Percentiles rank a stretch among this genome's conserved stretches.
phyloP scores from a whole-genome alignment of 108 stramenopile species.

The Nitzschia palea region DNA sequence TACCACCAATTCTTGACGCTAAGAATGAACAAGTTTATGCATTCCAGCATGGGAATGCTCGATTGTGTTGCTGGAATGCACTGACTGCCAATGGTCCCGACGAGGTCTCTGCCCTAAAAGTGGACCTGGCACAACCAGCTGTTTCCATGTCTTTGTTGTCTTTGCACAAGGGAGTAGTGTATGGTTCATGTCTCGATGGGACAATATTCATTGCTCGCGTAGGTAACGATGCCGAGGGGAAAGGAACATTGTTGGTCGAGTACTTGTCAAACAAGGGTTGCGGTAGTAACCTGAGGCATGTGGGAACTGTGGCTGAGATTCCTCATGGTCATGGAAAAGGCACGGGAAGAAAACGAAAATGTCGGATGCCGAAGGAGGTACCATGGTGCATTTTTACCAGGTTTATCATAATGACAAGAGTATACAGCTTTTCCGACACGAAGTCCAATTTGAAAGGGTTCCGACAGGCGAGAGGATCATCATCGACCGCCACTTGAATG shows the following conservation, averaged over 20 bases:
- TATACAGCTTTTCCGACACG: slow-evolving; percentile 15
- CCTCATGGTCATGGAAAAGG: not conserved
- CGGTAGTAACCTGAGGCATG: not conserved
- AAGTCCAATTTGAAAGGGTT: slow-evolving; percentile 4
- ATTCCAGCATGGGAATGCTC: slow-evolving; percentile 34
- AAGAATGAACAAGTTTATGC: slow-evolving; percentile 41
- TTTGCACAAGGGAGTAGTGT: slow-evolving; percentile 29
- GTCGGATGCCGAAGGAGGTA: slow-evolving; percentile 31
- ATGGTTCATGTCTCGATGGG: slow-evolving; percentile 34
- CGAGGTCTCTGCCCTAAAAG: slow-evolving; percentile 12
- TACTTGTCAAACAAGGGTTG: slow-evolving; percentile 19
- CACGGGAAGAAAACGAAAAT: slow-evolving; percentile 25
- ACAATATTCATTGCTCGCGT: slow-evolving; percentile 26
- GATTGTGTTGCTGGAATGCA: slow-evolving; percentile 29
- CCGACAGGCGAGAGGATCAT: not conserved
- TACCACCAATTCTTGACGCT: slow-evolving; percentile 39
- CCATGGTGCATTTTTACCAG: slow-evolving; percentile 26
- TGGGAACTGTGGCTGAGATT: slow-evolving; percentile 29
- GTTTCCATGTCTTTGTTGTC: slow-evolving; percentile 26
- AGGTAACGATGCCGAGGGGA: not conserved
- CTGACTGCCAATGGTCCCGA: slow-evolving; percentile 29
- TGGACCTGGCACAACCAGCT: slow-evolving; percentile 21
- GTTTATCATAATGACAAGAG: slow-evolving; percentile 9
- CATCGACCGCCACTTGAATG: not conserved
- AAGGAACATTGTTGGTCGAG: slow-evolving; percentile 14